Percentiles rank a stretch among this genome's conserved stretches.
phyloP scores from a whole-genome alignment of 2,329 filamentous ascomycete species.

The Achaetomium macrosporum region DNA sequence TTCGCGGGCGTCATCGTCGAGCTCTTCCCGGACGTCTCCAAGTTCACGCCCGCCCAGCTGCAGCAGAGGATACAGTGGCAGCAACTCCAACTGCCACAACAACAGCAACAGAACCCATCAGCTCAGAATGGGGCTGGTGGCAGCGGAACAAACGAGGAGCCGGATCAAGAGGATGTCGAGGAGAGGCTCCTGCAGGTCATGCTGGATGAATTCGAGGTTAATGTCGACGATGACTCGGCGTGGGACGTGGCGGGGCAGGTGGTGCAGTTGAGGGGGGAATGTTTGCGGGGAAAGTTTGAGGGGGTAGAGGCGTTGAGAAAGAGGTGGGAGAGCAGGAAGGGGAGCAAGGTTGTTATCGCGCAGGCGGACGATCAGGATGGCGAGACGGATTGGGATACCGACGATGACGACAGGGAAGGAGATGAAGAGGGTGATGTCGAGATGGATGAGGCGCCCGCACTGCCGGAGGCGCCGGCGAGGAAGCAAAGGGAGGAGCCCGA shows the following conservation, averaged over 20 bases:
- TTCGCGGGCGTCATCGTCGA: constrained; percentile 84
- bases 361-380: constrained; percentile 50
- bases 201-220: constrained; percentile 91
- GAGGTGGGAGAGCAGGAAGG: constrained; percentile 57
- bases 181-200: constrained; percentile 81
- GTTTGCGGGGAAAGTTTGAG: constrained; percentile 59
- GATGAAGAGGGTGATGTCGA: constrained; percentile 54
- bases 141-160: constrained; percentile 37
- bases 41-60: constrained; percentile 29
- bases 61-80: constrained; percentile 21
- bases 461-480: constrained; percentile 40
- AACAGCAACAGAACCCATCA: not conserved
- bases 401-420: constrained; percentile 48
- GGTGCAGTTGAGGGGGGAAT: constrained; percentile 59
- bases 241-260: constrained; percentile 68
- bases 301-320: constrained; percentile 58
- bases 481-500: constrained; percentile 62
- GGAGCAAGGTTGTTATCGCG: constrained; percentile 52
- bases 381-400: constrained; percentile 56
- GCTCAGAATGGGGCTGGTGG: not conserved
- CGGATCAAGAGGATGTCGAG: constrained; percentile 76
- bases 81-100: constrained; percentile 18
- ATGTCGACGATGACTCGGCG: constrained; percentile 83
- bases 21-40: constrained; percentile 64
- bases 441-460: constrained; percentile 63